A percentile compares a stretch with the other conserved stretches of the same genome.
Conservation (phyloP, 495 filamentous ascomycete species). For the Lophium mytilinum region DNA sequence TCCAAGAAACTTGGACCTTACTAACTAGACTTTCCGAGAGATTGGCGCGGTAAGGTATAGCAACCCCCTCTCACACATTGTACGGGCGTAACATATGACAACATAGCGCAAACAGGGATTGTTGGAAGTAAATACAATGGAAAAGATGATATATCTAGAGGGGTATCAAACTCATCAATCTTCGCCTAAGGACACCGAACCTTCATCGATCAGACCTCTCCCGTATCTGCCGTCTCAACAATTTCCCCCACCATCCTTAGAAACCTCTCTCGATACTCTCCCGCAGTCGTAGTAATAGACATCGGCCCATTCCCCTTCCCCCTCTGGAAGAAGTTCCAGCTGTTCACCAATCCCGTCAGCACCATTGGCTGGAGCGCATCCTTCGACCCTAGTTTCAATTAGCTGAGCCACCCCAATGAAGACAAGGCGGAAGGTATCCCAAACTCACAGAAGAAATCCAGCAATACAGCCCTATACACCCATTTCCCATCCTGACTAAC, state of each 20-base stretch:
- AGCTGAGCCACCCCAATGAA: no score
- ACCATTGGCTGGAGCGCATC: slow-evolving; percentile 54
- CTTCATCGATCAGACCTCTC: no score
- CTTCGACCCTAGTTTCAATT: slow-evolving; percentile 34
- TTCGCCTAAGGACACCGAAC: no score
- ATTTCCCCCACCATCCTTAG: slow-evolving; percentile 50
- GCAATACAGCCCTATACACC: slow-evolving; percentile 51
- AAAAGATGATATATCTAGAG: no score
- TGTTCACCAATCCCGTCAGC: slow-evolving; percentile 52
- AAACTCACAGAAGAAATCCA: slow-evolving; percentile 57
- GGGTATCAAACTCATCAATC: no score
- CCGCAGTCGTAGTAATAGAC: slow-evolving; percentile 59
- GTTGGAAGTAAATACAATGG: no score
- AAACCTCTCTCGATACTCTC: slow-evolving; percentile 59
- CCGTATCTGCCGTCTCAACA: slow-evolving; percentile 36
- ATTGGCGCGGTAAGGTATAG: no score
- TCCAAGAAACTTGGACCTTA: no score
- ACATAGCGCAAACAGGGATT: no score
- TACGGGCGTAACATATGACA: no score
- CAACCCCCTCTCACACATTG: no score
- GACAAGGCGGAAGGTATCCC: slow-evolving; percentile 14
- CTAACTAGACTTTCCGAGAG: no score
- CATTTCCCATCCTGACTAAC: slow-evolving; percentile 51
- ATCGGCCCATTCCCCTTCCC: slow-evolving; percentile 47
- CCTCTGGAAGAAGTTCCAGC: slow-evolving; percentile 49